A percentile compares a stretch with the other conserved stretches of the same genome.
phyloP scores from a whole-genome alignment of 129 eudicot species.

The Helichrysum umbraculigerum region DNA sequence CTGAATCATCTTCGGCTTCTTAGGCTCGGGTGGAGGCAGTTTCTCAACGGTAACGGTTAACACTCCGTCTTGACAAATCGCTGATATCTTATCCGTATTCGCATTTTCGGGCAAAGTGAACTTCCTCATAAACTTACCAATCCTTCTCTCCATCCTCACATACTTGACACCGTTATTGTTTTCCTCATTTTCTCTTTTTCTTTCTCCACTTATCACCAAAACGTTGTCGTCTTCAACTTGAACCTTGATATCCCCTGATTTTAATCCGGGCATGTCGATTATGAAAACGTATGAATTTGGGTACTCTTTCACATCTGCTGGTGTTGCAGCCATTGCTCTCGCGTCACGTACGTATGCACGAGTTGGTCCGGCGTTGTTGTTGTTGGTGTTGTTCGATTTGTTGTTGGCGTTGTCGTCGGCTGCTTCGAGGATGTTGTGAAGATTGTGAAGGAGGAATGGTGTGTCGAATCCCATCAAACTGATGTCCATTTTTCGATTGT shows the following conservation, averaged over 20 bases:
- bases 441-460: background rate
- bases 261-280: background rate
- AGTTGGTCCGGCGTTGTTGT: background rate
- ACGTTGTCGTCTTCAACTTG: slow-evolving; percentile 8
- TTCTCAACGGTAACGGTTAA: background rate
- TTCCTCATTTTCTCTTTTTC: slow-evolving; percentile 9
- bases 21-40: background rate
- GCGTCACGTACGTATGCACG: background rate
- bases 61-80: background rate
- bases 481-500: background rate
- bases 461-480: background rate
- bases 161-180: background rate
- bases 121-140: slow-evolving; percentile 12
- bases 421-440: background rate
- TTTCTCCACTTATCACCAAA: slow-evolving; percentile 1
- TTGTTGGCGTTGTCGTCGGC: background rate
- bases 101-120: background rate
- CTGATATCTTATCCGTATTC: background rate
- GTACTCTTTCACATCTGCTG: slow-evolving; percentile 15
- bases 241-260: slow-evolving; percentile 13
- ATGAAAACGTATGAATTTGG: background rate
- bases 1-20: background rate
- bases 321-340: slow-evolving; percentile 9
- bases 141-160: slow-evolving; percentile 5
- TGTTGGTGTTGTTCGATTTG: background rate